These are phyloP conservation scores for Schizosaccharomyces lindneri DNA, from an alignment of 805 yeast species.

Conservation along the genomic window DNA sequence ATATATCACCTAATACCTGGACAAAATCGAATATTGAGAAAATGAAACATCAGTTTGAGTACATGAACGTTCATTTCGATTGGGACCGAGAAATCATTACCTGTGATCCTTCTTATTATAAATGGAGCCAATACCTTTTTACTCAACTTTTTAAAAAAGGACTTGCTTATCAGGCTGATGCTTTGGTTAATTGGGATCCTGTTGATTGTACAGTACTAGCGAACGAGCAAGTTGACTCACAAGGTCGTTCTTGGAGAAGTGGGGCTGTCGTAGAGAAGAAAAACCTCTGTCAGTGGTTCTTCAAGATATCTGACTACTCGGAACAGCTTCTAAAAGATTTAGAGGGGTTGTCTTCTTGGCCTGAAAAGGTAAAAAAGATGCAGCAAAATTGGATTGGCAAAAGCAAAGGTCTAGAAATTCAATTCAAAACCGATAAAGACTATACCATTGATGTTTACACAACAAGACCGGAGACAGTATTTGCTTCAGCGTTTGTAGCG, in stretches of 20 bases:
- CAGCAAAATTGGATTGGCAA: conserved; percentile 87
- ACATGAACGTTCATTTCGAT: conserved; percentile 68
- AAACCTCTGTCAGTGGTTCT: conserved; percentile 72
- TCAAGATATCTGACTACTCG: conserved; percentile 70
- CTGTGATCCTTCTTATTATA: conserved; percentile 66
- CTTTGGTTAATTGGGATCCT: conserved; percentile 95
- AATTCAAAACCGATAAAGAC: conserved; percentile 12
- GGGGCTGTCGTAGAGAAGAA: conserved; percentile 82
- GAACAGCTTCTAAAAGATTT: conserved; percentile 41
- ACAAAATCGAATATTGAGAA: conserved; percentile 52
- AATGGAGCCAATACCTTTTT: conserved; percentile 78
- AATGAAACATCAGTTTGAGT: conserved; percentile 62
- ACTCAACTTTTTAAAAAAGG: conserved; percentile 48
- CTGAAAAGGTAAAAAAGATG: conserved; percentile 67
- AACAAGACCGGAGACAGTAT: conserved; percentile 72
- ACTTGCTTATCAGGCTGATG: conserved; percentile 60
- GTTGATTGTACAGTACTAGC: conserved; percentile 85
- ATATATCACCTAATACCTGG: conserved; percentile 61
- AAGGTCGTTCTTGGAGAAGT: conserved; percentile 88
- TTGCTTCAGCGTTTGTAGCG: conserved; percentile 63
- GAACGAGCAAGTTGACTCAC: conserved; percentile 79
- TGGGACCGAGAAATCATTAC: conserved; percentile 77
- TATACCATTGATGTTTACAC: conserved; percentile 31
- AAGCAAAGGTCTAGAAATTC: conserved; percentile 52
- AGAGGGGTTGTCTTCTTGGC: conserved; percentile 47